Base-by-base conservation (phyloP, 257 asterid genomes). In the Striga asiatica region DNA sequence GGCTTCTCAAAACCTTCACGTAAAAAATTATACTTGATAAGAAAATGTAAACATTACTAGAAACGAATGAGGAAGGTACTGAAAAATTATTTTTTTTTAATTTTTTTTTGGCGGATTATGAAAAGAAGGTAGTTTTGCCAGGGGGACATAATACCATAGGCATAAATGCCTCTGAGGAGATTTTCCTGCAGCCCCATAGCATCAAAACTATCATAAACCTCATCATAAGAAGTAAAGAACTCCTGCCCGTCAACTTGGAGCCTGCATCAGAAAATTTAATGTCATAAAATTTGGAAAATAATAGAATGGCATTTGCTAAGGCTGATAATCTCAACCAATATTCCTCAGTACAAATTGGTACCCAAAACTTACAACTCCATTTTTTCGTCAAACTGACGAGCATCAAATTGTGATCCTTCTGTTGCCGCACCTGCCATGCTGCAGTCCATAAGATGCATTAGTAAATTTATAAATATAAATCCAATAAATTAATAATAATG, bases 1-100 rank as follows among this genome's bases (percentile, higher is more conserved):
- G 96, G 96, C 82, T 79, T 87, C 83, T 87, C 94, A 50, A 84
- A 87, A 79, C 96, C 96, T 86, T 46, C 21, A 39, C 2, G 27
- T 18, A 37, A 35, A 42, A n/a, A 35, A 12, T n/a, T n/a, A n/a
- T n/a, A n/a, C n/a, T n/a, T n/a, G n/a, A n/a, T 13, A 48, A 31
- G 18, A 16, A 31, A 61, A 23, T 2, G 43, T 2, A 13, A 45
- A 12, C 2, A 48, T 6, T 3, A 50, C 54, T 16, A 9, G 9
- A 3, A 28, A 16, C 6, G 18, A 14, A n/a, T n/a, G n/a, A n/a
- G n/a, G n/a, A n/a, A n/a, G n/a, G n/a, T n/a, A n/a, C n/a, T n/a
- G n/a, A n/a, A n/a, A n/a, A n/a, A n/a, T n/a, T n/a, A n/a, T n/a
- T n/a, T n/a, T n/a, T n/a, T n/a, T n/a, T n/a, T n/a, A n/a, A n/a